Percentiles rank a stretch among this genome's conserved stretches.
Evolutionary conservation across 2,329 filamentous ascomycete species (phyloP).

Genomic region (Ceratocystis cacaofunesta): DNA sequence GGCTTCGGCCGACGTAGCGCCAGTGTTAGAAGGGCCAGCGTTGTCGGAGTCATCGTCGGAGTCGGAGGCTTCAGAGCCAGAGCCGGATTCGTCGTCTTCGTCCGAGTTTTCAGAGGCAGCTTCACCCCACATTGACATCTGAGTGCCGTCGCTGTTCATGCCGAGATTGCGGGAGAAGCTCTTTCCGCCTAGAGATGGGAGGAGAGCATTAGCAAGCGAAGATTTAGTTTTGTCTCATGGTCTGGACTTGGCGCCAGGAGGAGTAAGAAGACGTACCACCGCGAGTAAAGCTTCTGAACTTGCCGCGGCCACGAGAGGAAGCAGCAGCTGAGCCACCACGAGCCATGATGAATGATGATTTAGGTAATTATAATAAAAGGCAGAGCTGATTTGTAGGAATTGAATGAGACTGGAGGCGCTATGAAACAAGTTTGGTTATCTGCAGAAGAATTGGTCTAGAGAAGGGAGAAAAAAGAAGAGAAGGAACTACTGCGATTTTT

Average conservation of each 20-base stretch:
- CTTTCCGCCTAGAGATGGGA: constrained; percentile 56
- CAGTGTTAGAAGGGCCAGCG: constrained; percentile 31
- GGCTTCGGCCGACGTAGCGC: constrained; percentile 32
- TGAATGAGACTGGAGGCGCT: not conserved
- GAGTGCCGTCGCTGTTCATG: constrained; percentile 75
- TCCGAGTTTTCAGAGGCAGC: constrained; percentile 25
- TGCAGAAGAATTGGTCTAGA: not conserved
- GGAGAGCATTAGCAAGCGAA: constrained; percentile 15
- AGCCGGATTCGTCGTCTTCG: constrained; percentile 26
- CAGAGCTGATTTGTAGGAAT: not conserved
- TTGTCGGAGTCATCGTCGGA: constrained; percentile 20
- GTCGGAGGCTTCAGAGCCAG: constrained; percentile 37
- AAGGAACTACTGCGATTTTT: not conserved
- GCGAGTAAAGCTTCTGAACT: constrained; percentile 85
- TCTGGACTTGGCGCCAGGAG: constrained; percentile 18
- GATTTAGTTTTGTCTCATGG: not conserved
- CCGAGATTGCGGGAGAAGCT: constrained; percentile 86
- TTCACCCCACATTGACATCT: constrained; percentile 63
- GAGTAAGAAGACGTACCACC: constrained; percentile 48
- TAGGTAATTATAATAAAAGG: not conserved
- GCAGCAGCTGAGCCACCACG: constrained; percentile 29
- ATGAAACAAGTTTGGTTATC: too few species aligned
- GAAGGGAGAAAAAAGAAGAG: not conserved
- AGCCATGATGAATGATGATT: constrained; percentile 27
- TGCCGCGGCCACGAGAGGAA: constrained; percentile 63